Percentiles rank a stretch among this genome's conserved stretches.
Evolutionary conservation across 306 rosid genomes (phyloP).

Genomic region (Dryas alaskensis): DNA sequence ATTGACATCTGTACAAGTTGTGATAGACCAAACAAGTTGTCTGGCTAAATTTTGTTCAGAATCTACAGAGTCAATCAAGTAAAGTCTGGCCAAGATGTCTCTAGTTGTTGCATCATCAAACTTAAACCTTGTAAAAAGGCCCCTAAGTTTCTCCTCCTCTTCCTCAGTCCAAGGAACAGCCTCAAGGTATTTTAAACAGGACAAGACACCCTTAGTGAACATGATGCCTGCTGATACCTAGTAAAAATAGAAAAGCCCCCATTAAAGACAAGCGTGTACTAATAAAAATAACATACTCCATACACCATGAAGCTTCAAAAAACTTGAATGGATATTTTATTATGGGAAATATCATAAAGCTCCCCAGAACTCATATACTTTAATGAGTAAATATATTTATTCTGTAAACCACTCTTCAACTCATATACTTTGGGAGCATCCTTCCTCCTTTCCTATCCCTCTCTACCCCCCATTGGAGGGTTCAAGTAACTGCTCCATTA

Average conservation of each 20-base stretch:
- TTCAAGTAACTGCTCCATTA: too few species aligned
- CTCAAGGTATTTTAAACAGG: constrained; percentile 77
- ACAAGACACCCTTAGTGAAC: constrained; percentile 68
- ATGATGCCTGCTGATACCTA: constrained; percentile 78
- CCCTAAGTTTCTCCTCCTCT: constrained; percentile 78
- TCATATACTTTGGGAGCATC: too few species aligned
- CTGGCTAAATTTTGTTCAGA: constrained; percentile 49
- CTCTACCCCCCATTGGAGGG: too few species aligned
- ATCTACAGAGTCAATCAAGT: constrained; percentile 40
- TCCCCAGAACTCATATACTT: too few species aligned
- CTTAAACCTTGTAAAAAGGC: constrained; percentile 60
- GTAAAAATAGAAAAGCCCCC: constrained; percentile 16
- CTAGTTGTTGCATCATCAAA: constrained; percentile 70
- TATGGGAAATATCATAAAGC: too few species aligned
- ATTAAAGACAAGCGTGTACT: constrained; percentile 17
- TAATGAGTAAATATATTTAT: too few species aligned
- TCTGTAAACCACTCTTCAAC: too few species aligned
- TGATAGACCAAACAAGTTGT: constrained; percentile 67
- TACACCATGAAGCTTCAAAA: too few species aligned
- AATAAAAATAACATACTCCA: neutral
- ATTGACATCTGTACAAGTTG: constrained; percentile 55
- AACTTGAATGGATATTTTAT: too few species aligned
- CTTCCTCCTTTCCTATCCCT: too few species aligned
- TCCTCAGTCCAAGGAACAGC: constrained; percentile 97
- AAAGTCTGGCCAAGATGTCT: constrained; percentile 72